Evolutionary conservation across 169 alveolate genomes (phyloP), one percentile per base, ranked within the genome.

Genomic region (Babesia gibsoni): DNA sequence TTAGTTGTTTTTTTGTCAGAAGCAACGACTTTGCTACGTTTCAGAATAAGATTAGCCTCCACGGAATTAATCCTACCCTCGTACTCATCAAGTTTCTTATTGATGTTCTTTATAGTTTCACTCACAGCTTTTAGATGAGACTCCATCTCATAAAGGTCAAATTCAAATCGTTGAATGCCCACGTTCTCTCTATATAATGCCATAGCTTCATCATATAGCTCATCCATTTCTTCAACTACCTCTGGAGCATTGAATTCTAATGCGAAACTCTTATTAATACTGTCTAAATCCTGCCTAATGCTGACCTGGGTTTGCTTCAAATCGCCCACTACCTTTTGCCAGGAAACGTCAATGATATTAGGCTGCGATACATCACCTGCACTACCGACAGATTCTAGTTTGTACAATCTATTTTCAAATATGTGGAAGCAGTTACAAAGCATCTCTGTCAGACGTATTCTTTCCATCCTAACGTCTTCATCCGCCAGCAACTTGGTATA

Each of bases 371-470:
- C n/a, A n/a, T 50, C 52, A 4, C 27, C 36, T 7, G 33, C 9
- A 18, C 22, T 2, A 0, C 0, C 52, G 16, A 18, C 25, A 14
- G 52, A 6, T 30, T 66, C 77, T 20, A 29, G n/a, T 23, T 66
- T 66, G 45, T 20, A 9, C 32, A 66, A 22, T n/a, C 46, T 52
- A 32, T 41, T 39, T 23, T 66, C 77, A 50, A 66, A 66, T 14
- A 66, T 25, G 33, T 66, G 67, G 57, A 66, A 52, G 41, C 61
- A 35, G 56, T 66, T 66, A 30, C 77, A 66, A 41, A 66, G 37
- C 77, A 66, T 48, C 25, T 66, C 77, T 10, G 36, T 9, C 16
- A 66, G 56, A 16, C 67, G 52, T 22, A 66, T 37, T 1, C 67
- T 10, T 25, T 66, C 61, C 23, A 52, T 52, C n/a, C 42, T 4